Percentiles rank a stretch among this genome's conserved stretches.
These are phyloP conservation scores for Candida suzukii DNA, from an alignment of 805 yeast genomes.

Conservation along the genomic window DNA sequence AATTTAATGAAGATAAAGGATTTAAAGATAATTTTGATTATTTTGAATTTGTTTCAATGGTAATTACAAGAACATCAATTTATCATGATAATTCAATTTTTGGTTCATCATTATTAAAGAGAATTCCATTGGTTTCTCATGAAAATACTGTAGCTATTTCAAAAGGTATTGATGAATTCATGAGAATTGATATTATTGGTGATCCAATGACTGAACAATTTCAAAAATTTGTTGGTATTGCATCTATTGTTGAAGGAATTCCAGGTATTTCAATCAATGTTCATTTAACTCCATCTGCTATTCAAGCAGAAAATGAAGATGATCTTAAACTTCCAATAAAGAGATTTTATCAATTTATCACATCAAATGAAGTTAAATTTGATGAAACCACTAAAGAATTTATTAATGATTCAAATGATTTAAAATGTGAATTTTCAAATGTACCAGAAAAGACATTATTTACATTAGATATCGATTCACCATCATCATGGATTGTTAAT, in stretches of 20 bases:
- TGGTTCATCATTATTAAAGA: neutral
- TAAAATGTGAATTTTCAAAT: slow-evolving; percentile 29
- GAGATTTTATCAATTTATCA: slow-evolving; percentile 49
- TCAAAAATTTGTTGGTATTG: slow-evolving; percentile 51
- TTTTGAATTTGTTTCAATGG: slow-evolving; percentile 19
- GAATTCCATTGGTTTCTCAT: neutral
- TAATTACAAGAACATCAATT: slow-evolving; percentile 15
- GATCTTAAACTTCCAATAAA: slow-evolving; percentile 38
- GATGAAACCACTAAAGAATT: slow-evolving; percentile 1
- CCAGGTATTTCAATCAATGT: slow-evolving; percentile 30
- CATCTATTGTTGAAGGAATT: slow-evolving; percentile 29
- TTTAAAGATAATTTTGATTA: slow-evolving; percentile 10
- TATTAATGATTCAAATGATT: neutral
- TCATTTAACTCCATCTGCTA: slow-evolving; percentile 3
- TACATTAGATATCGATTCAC: slow-evolving; percentile 51
- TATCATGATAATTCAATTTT: slow-evolving; percentile 20
- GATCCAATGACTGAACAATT: slow-evolving; percentile 71
- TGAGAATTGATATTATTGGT: slow-evolving; percentile 41
- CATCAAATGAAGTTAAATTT: slow-evolving; percentile 28
- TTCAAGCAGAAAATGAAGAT: slow-evolving; percentile 28
- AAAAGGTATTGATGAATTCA: slow-evolving; percentile 5
- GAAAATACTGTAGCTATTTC: neutral
- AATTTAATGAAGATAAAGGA: neutral
- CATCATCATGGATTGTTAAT: slow-evolving; percentile 61
- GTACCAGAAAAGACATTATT: slow-evolving; percentile 50